These are phyloP conservation scores for Taphrina confusa DNA, from an alignment of 1,139 yeast genomes.

Conservation along the genomic window DNA sequence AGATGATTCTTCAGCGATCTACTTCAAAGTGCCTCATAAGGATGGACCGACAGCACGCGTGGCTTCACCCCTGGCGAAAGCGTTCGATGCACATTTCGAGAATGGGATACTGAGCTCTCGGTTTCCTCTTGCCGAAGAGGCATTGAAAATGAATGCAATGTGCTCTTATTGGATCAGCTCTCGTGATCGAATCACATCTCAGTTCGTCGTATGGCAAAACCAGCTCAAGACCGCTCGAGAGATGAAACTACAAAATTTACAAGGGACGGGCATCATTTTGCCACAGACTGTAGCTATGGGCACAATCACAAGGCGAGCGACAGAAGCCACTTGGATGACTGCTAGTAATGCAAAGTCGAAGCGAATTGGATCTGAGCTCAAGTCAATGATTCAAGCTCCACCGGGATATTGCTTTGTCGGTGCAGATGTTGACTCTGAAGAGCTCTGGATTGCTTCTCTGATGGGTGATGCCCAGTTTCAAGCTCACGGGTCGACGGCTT, in stretches of 20 bases:
- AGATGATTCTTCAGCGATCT: slow-evolving; percentile 42
- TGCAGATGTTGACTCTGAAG: slow-evolving; percentile 98
- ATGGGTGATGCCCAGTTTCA: slow-evolving; percentile 89
- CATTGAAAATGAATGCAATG: slow-evolving; percentile 69
- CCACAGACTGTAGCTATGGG: slow-evolving; percentile 93
- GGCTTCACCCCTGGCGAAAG: slow-evolving; percentile 76
- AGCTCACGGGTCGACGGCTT: slow-evolving; percentile 91
- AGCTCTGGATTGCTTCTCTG: slow-evolving; percentile 94
- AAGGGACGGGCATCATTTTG: slow-evolving; percentile 67
- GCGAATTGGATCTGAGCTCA: slow-evolving; percentile 89
- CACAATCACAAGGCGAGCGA: slow-evolving; percentile 92
- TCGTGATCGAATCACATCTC: slow-evolving; percentile 77
- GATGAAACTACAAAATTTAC: slow-evolving; percentile 44
- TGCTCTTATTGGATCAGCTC: slow-evolving; percentile 95
- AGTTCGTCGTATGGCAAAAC: slow-evolving; percentile 70
- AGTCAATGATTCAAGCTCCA: slow-evolving; percentile 84
- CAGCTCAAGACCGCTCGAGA: slow-evolving; percentile 43
- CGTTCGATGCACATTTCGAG: slow-evolving; percentile 70
- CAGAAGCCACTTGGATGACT: slow-evolving; percentile 95
- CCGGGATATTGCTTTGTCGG: slow-evolving; percentile 90
- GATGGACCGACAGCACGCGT: slow-evolving; percentile 77
- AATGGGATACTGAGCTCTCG: slow-evolving; percentile 71
- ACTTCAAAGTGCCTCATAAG: slow-evolving; percentile 84
- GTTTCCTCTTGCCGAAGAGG: slow-evolving; percentile 71
- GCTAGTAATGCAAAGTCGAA: slow-evolving; percentile 88